Evolutionary conservation across 345 rosid species (phyloP).

Genomic region (Salix brachista): DNA sequence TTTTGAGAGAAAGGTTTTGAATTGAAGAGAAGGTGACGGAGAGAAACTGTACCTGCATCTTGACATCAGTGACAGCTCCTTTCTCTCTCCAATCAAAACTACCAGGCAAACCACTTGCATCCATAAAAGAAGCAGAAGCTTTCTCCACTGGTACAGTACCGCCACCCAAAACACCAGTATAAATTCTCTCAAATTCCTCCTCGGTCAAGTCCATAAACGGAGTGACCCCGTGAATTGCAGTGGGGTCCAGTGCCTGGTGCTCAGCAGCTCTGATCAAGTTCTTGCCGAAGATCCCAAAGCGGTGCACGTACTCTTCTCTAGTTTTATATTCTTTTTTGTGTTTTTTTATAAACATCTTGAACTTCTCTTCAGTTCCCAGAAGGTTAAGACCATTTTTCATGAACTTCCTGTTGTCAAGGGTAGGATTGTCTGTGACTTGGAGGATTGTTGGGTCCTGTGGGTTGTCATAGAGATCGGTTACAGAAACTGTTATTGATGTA

Average conservation of each 20-base stretch:
- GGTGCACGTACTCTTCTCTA: conserved; percentile 63
- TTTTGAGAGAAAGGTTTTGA: too few relatives aligned
- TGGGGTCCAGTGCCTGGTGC: conserved; percentile 74
- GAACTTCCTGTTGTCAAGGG: neutral
- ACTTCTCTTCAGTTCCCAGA: conserved; percentile 42
- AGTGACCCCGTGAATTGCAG: conserved; percentile 74
- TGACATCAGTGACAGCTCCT: conserved; percentile 86
- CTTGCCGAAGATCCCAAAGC: conserved; percentile 60
- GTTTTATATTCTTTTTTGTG: conserved; percentile 55
- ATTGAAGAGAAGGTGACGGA: too few relatives aligned
- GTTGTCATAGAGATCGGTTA: neutral
- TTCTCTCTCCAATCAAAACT: conserved; percentile 85
- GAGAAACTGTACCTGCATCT: too few relatives aligned
- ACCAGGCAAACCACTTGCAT: conserved; percentile 53
- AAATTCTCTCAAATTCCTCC: conserved; percentile 66
- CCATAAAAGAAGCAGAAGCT: conserved; percentile 19
- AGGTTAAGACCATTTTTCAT: neutral
- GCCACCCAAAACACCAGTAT: conserved; percentile 40
- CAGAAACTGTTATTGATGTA: neutral
- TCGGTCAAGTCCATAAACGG: conserved; percentile 73
- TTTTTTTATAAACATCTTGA: conserved; percentile 51
- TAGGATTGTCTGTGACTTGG: conserved; percentile 14
- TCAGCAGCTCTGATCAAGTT: conserved; percentile 68
- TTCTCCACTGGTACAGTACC: neutral
- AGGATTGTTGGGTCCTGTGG: conserved; percentile 3